Base-by-base conservation (phyloP, 169 alveolate species). In the Eimeria tenella region DNA sequence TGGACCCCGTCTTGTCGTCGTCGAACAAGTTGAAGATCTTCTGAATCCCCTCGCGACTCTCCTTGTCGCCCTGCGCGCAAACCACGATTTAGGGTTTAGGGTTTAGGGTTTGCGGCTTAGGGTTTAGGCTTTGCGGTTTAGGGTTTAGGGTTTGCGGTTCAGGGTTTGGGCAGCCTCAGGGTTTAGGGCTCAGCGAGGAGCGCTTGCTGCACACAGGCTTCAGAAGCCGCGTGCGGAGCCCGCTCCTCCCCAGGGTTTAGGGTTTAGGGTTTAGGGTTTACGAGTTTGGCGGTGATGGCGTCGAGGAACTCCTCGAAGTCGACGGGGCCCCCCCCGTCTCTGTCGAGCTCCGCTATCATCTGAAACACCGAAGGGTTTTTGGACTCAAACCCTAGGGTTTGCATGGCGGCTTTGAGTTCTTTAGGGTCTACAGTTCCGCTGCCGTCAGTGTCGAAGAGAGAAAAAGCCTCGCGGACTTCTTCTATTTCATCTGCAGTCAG, bases 341-440 rank as follows among this genome's bases (percentile, higher is more conserved):
- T 97, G 95, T 99, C 99, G 79, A 99, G 96, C 94, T 99, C 99
- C 10, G 99, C 99, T 83, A 99, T 98, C 98, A 99, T 98, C 96
- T 98, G 98, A 97, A 97, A 99, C 93, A 99, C 99, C 84, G 99
- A 98, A 63, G 99, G 99, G 94, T 99, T 99, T 95, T 99, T 99
- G 58, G 98, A 98, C 95, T 99, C 99, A 91, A 99, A 98, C 77
- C 99, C 99, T n/a, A 99, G 97, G 81, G 99, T 98, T 96, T 98
- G 99, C 99, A 99, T 99, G 17, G 99, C 99, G 52, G 99, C 99
- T 96, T 99, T 99, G 70, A 99, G 98, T 97, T 99, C 99, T 95
- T 98, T 98, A 81, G 99, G 99, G 94, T 99, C 99, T 75, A 99
- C 98, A 23, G 99, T 98, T 21, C 99, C 99, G 25, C 99, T 97